Evolutionary conservation across 2,329 filamentous ascomycete species (phyloP).

Genomic region (Teratosphaeria viscida): DNA sequence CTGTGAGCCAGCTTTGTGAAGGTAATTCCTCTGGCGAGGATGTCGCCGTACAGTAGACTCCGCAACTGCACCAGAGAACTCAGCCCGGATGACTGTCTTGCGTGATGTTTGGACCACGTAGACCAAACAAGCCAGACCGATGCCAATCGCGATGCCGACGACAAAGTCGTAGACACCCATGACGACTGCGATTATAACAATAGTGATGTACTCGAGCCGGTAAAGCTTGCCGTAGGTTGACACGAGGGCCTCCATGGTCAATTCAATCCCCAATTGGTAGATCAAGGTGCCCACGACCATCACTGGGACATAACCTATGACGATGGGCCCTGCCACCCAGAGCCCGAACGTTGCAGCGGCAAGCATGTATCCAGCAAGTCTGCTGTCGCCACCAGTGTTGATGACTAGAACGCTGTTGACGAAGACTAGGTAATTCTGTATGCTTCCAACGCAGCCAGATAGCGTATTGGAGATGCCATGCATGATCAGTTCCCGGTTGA

Average conservation of each 20-base stretch:
- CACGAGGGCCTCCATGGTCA: constrained; percentile 80
- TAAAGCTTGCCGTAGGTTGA: constrained; percentile 83
- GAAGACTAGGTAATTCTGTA: constrained; percentile 94
- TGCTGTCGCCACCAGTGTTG: constrained; percentile 76
- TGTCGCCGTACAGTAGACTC: constrained; percentile 89
- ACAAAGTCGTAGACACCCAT: constrained; percentile 99
- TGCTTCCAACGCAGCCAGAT: constrained; percentile 77
- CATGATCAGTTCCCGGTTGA: constrained; percentile 83
- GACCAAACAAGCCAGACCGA: constrained; percentile 80
- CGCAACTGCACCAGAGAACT: constrained; percentile 81
- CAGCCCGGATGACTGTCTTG: constrained; percentile 77
- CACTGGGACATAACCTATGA: constrained; percentile 90
- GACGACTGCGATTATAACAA: constrained; percentile 78
- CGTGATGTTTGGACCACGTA: constrained; percentile 86
- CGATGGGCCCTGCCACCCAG: constrained; percentile 71
- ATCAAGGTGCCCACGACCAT: constrained; percentile 96
- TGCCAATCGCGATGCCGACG: constrained; percentile 81
- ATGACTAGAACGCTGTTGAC: constrained; percentile 98
- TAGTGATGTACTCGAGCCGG: constrained; percentile 76
- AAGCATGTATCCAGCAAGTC: constrained; percentile 76
- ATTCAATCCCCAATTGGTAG: constrained; percentile 86
- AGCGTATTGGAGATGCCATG: constrained; percentile 89
- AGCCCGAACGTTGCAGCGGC: constrained; percentile 70
- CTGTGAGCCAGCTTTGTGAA: constrained; percentile 75
- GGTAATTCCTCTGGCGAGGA: constrained; percentile 75